Conservation (phyloP, 176 grass and related monocot genomes). For the Phragmites australis region DNA sequence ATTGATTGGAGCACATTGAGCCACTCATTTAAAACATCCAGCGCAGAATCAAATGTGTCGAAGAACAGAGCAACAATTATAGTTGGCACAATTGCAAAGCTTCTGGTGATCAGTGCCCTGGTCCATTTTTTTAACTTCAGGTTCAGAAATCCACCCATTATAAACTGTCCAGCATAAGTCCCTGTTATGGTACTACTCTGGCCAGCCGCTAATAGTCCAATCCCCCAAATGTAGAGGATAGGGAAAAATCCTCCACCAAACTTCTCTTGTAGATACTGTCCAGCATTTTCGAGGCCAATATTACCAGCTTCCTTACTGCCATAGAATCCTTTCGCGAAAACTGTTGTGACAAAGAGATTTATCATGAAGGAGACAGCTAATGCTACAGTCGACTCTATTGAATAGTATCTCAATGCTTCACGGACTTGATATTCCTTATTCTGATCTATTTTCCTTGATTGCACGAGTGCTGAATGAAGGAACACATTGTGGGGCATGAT, state of each 20-base stretch:
- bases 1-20: constrained; percentile 94
- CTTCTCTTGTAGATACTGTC: constrained; percentile 83
- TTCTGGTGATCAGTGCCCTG: constrained; percentile 86
- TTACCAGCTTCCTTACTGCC: constrained; percentile 69
- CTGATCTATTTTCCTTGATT: constrained; percentile 88
- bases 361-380: constrained; percentile 83
- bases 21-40: constrained; percentile 97
- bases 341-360: constrained; percentile 92
- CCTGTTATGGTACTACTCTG: constrained; percentile 98
- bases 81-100: constrained; percentile 91
- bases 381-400: constrained; percentile 90
- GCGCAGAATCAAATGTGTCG: constrained; percentile 68
- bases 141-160: constrained; percentile 99
- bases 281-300: constrained; percentile 97
- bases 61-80: constrained; percentile 90
- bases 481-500: constrained; percentile 99
- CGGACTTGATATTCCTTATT: constrained; percentile 80
- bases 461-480: constrained; percentile 95
- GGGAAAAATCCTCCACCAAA: constrained; percentile 83
- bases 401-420: constrained; percentile 95
- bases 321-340: constrained; percentile 95
- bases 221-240: constrained; percentile 96
- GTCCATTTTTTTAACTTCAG: constrained; percentile 91
- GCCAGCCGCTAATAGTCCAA: constrained; percentile 85
- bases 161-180: constrained; percentile 98